A percentile compares a stretch with the other conserved stretches of the same genome.
phyloP scores from a whole-genome alignment of 192 early-diverging fungal species.

The Chytriomyces sp. region DNA sequence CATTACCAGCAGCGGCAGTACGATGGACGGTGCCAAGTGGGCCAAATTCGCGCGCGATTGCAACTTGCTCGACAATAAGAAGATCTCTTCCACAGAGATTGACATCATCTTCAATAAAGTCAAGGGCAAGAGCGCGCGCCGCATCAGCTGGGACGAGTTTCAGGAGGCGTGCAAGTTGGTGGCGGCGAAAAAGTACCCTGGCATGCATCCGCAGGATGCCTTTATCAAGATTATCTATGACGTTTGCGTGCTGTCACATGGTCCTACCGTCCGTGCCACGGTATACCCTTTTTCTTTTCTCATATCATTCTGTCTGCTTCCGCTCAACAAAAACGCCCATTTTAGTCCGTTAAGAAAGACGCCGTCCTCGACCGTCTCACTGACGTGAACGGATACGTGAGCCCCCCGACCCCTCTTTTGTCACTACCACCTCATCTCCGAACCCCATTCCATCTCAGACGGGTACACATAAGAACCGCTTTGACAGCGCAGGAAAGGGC shows the following conservation, averaged over 20 bases:
- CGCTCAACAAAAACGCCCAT: neutral
- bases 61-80: slow-evolving; percentile 49
- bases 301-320: neutral
- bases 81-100: slow-evolving; percentile 52
- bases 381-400: slow-evolving; percentile 44
- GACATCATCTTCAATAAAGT: slow-evolving; percentile 66
- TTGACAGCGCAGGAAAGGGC: slow-evolving; percentile 53
- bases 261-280: slow-evolving; percentile 8
- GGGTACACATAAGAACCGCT: slow-evolving; percentile 59
- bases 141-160: slow-evolving; percentile 51
- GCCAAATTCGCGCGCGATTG: slow-evolving; percentile 56
- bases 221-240: slow-evolving; percentile 31
- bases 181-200: slow-evolving; percentile 53
- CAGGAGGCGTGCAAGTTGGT: slow-evolving; percentile 41
- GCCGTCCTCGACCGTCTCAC: slow-evolving; percentile 45
- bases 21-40: slow-evolving; percentile 32
- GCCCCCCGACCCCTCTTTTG: neutral
- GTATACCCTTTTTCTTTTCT: slow-evolving; percentile 4
- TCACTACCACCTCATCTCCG: neutral
- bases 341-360: slow-evolving; percentile 39
- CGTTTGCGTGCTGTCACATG: slow-evolving; percentile 16
- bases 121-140: slow-evolving; percentile 50
- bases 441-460: slow-evolving; percentile 31
- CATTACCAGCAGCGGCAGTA: neutral
- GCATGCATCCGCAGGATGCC: slow-evolving; percentile 38